phyloP scores from a whole-genome alignment of 108 stramenopile genomes.

The Fistulifera pelliculosa region DNA sequence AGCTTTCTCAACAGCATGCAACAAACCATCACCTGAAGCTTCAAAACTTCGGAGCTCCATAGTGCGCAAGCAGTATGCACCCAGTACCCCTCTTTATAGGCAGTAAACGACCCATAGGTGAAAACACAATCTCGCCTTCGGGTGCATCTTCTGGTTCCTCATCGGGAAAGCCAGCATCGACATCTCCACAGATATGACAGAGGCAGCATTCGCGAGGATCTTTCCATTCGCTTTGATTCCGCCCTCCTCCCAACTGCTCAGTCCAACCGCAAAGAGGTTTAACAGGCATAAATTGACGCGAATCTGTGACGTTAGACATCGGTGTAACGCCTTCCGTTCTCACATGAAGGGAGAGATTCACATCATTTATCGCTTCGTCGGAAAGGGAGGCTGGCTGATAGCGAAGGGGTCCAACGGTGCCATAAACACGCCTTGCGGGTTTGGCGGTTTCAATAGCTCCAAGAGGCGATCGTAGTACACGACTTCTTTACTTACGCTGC shows the following conservation, averaged over 20 bases:
- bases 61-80: constrained; percentile 57
- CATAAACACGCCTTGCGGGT: constrained; percentile 22
- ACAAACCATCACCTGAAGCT: constrained; percentile 25
- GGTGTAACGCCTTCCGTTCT: too few relatives aligned
- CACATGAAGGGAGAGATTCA: too few relatives aligned
- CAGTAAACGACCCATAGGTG: constrained; percentile 41
- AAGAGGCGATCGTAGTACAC: constrained; percentile 26
- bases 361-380: too few relatives aligned
- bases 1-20: constrained; percentile 47
- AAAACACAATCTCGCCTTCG: constrained; percentile 7
- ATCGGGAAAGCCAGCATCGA: constrained; percentile 44
- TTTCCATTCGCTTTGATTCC: constrained; percentile 31
- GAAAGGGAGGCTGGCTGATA: neutral
- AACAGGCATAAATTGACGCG: too few relatives aligned
- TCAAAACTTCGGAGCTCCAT: constrained; percentile 65
- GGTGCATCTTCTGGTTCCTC: neutral
- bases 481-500: constrained; percentile 31
- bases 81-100: constrained; percentile 51
- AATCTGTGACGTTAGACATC: too few relatives aligned
- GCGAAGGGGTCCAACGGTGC: neutral
- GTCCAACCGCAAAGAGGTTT: constrained; percentile 48
- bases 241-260: constrained; percentile 7
- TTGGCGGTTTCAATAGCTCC: constrained; percentile 29
- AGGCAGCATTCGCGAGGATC: constrained; percentile 56
- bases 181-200: constrained; percentile 56